Evolutionary conservation across 441 rosid genomes (phyloP).

Genomic region (Corymbia calophylla): DNA sequence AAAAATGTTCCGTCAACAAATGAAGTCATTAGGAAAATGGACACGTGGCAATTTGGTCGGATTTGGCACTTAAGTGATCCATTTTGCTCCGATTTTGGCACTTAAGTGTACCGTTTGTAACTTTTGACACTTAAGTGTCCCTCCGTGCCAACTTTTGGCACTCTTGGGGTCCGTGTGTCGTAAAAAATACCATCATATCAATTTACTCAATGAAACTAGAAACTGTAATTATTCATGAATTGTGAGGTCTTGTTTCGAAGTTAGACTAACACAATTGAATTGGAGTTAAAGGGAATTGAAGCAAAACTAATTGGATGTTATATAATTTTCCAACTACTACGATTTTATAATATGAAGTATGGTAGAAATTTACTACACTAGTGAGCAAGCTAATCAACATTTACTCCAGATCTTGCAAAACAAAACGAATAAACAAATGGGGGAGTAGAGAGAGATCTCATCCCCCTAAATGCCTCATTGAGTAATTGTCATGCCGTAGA

Average conservation of each 20-base stretch:
- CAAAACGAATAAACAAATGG: background rate
- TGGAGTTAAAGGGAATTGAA: background rate
- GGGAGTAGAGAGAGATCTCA: background rate
- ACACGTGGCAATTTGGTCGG: too few relatives aligned
- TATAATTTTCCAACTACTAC: background rate
- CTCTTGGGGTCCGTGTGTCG: too few relatives aligned
- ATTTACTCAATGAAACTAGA: background rate
- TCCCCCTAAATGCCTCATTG: background rate
- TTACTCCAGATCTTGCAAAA: background rate
- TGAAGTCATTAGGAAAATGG: too few relatives aligned
- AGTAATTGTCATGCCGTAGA: background rate
- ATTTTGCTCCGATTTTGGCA: too few relatives aligned
- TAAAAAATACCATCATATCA: background rate
- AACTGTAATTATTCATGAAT: background rate
- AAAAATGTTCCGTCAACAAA: too few relatives aligned
- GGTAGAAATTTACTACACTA: background rate
- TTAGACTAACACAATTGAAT: background rate
- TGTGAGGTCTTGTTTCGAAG: background rate
- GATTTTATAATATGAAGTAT: background rate
- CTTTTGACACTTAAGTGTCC: too few relatives aligned
- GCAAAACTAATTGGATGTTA: background rate
- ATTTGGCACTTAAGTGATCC: too few relatives aligned
- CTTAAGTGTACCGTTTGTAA: too few relatives aligned
- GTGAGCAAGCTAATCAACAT: background rate
- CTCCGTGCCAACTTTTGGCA: too few relatives aligned